These are phyloP conservation scores for Porphyrellus sp. DNA, from an alignment of 1,284 basidiomycete genomes.

Conservation along the genomic window DNA sequence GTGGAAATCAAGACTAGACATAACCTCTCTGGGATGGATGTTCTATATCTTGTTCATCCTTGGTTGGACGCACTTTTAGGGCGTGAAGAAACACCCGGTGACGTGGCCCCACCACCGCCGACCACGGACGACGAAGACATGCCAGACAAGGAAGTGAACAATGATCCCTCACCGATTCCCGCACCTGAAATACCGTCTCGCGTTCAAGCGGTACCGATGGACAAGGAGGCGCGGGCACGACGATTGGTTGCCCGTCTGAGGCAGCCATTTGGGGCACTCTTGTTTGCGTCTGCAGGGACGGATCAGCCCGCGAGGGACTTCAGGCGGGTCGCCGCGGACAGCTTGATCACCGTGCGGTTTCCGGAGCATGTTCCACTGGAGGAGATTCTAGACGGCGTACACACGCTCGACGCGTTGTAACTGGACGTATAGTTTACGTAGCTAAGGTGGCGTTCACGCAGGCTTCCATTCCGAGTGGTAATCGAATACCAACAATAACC, in stretches of 20 bases:
- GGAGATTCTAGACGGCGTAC: neutral
- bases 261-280: neutral
- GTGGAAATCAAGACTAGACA: neutral
- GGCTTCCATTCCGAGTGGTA: too few relatives aligned
- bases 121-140: neutral
- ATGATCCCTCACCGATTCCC: too few relatives aligned
- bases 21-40: neutral
- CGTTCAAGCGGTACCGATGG: neutral
- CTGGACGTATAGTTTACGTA: too few relatives aligned
- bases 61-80: neutral
- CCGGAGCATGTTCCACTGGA: neutral
- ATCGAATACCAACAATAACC: too few relatives aligned
- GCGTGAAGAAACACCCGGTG: neutral
- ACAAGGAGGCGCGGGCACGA: neutral
- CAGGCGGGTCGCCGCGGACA: neutral
- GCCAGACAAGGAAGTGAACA: too few relatives aligned
- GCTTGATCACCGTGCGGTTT: neutral
- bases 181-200: neutral
- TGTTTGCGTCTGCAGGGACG: neutral
- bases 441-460: too few relatives aligned
- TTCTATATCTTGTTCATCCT: neutral
- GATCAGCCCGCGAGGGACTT: neutral
- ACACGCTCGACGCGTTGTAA: neutral
- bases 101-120: neutral
- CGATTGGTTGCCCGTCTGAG: neutral